Evolutionary conservation across 257 asterid species (phyloP), one percentile per base, ranked within the genome.

Genomic region (Petunia axillaris): DNA sequence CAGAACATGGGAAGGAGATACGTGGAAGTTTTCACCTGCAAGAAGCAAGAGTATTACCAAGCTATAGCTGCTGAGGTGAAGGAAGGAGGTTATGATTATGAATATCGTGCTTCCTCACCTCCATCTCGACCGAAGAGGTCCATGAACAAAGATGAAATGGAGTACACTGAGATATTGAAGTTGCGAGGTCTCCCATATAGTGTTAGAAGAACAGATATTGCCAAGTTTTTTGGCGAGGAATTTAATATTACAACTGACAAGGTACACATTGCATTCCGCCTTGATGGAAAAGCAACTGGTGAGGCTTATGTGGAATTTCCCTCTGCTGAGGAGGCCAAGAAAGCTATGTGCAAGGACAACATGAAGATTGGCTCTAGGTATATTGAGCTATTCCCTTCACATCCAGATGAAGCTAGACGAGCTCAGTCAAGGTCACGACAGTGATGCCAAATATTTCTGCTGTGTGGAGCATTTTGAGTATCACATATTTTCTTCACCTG

Each of bases 21-120:
- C n/a, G 98, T 96, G 39, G 98, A 96, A 82, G 98, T 96, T 50
- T 96, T 96, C 84, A 87, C 91, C 82, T 94, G 99, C 93, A 93
- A 87, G 74, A 95, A 92, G 86, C 97, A 90, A 89, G 99, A 95
- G 54, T 95, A 93, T 79, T 95, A 95, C 76, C 83, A 85, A 58
- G 99, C 99, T 15, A 89, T 93, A 80, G 98, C 99, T 54, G 86
- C 94, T 64, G 98, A 95, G 80, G 89, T 89, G 39, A 65, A 43
- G 58, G 78, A 74, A 48, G 63, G 16, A 16, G 37, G 78, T 41
- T 25, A 58, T 52, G 55, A 46, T 8, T 74, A 6, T 74, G 44
- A 48, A 48, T 58, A 55, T 5, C 37, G 78, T 39, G 59, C 57
- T 70, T 48, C 62, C 14, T 44, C 78, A 8, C 41, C 62, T 10